Conservation (phyloP, 305 asterid species). For the Fraxinus dipetala region DNA sequence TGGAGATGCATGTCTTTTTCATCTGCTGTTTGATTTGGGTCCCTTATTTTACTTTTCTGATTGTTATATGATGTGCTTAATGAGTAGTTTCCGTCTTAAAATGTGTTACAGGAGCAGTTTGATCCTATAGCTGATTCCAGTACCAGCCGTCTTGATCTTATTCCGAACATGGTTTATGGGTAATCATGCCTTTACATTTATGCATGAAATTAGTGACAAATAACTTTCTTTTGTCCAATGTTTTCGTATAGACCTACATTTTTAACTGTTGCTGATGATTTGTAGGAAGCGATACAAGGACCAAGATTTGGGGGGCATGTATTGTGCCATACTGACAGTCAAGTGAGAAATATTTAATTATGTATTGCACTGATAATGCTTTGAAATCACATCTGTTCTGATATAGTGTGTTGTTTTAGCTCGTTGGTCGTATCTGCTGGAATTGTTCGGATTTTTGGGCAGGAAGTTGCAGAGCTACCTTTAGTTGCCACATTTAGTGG, state of each 20-base stretch:
- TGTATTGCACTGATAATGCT: not conserved
- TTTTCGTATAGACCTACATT: not conserved
- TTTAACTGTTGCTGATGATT: conserved; percentile 22
- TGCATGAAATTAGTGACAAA: not conserved
- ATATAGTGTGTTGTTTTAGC: conserved; percentile 37
- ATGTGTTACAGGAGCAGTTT: conserved; percentile 62
- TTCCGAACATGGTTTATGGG: conserved; percentile 85
- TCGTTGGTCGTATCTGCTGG: conserved; percentile 71
- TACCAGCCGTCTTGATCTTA: conserved; percentile 63
- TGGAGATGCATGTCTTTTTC: not conserved
- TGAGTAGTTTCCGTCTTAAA: conserved; percentile 9
- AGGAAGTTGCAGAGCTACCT: conserved; percentile 82
- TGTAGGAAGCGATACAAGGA: conserved; percentile 57
- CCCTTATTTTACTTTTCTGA: conserved; percentile 6
- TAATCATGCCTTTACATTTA: conserved; percentile 26
- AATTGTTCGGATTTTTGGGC: conserved; percentile 67
- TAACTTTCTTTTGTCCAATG: not conserved
- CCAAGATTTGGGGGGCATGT: conserved; percentile 79
- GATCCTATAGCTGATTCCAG: conserved; percentile 77
- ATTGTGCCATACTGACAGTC: conserved; percentile 64
- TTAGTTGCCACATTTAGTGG: conserved; percentile 64
- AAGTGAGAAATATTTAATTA: conserved; percentile 42
- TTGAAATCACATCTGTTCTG: conserved; percentile 9
- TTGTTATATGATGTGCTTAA: conserved; percentile 4
- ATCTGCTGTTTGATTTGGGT: conserved; percentile 8